Evolutionary conservation across 192 early-diverging fungal genomes (phyloP).

Genomic region (Spizellomyces punctatus): DNA sequence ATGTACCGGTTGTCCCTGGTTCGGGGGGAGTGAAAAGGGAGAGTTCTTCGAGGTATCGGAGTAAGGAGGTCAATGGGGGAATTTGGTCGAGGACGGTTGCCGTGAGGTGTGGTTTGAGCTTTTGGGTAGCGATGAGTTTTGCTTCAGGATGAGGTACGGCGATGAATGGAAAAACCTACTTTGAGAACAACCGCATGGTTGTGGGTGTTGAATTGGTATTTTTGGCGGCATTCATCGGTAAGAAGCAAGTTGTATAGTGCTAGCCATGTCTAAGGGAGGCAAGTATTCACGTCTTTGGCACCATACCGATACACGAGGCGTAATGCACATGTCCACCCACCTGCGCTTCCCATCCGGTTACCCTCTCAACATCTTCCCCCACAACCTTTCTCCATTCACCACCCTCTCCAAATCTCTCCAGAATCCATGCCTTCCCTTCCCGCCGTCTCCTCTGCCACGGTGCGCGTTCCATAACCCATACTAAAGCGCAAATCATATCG

Average conservation of each 20-base stretch:
- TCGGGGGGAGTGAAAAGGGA: slow-evolving; percentile 39
- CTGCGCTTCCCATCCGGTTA: slow-evolving; percentile 53
- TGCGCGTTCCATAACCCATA: slow-evolving; percentile 38
- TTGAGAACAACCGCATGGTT: slow-evolving; percentile 47
- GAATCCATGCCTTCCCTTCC: slow-evolving; percentile 4
- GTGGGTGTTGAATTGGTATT: slow-evolving; percentile 37
- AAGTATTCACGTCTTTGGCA: background rate
- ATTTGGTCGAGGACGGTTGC: slow-evolving; percentile 50
- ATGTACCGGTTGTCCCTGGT: background rate
- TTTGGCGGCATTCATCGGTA: slow-evolving; percentile 48
- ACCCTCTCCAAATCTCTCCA: slow-evolving; percentile 40
- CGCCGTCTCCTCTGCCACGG: slow-evolving; percentile 37
- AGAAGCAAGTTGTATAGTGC: slow-evolving; percentile 51
- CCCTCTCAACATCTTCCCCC: slow-evolving; percentile 35
- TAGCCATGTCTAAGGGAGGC: slow-evolving; percentile 45
- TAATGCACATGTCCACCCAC: slow-evolving; percentile 22
- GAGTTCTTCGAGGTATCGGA: slow-evolving; percentile 52
- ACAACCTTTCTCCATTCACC: slow-evolving; percentile 39
- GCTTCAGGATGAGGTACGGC: background rate
- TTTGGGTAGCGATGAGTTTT: background rate
- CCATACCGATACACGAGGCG: background rate
- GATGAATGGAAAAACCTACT: slow-evolving; percentile 19
- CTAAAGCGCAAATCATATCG: slow-evolving; percentile 40
- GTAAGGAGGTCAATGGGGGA: slow-evolving; percentile 42
- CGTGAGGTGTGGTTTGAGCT: slow-evolving; percentile 42